phyloP scores from a whole-genome alignment of 176 grass and related monocot genomes.

The Ananas comosus region DNA sequence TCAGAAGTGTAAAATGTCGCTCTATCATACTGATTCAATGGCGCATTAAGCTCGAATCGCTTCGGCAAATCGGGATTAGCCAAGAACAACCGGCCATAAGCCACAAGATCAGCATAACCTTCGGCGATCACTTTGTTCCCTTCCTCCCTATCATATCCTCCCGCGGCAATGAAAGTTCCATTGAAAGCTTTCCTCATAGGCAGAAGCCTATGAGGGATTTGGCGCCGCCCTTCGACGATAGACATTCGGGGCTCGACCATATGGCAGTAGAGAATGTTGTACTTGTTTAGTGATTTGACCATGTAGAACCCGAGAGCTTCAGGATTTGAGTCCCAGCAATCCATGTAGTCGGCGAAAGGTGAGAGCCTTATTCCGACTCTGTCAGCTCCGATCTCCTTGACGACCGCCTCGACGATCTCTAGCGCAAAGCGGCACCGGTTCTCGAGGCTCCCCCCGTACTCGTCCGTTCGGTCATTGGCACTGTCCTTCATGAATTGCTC shows the following conservation, averaged over 20 bases:
- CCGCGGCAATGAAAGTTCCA: conserved; percentile 25
- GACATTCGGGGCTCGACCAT: conserved; percentile 27
- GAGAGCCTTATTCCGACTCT: conserved; percentile 9
- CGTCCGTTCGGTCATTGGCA: conserved; percentile 8
- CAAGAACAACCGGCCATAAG: conserved; percentile 8
- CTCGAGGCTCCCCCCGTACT: conserved; percentile 13
- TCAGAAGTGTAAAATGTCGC: no score
- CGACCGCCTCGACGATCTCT: neutral
- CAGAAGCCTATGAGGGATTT: conserved; percentile 23
- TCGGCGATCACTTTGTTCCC: conserved; percentile 31
- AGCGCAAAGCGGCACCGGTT: conserved; percentile 9
- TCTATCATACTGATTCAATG: neutral
- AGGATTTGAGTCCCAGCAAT: conserved; percentile 38
- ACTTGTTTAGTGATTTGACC: conserved; percentile 22
- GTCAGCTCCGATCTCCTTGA: no score
- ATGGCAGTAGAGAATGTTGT: conserved; percentile 28
- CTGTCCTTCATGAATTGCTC: conserved; percentile 15
- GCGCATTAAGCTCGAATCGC: neutral
- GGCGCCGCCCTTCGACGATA: conserved; percentile 4
- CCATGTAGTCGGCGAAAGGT: conserved; percentile 23
- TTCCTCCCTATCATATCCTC: conserved; percentile 37
- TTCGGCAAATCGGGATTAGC: no score
- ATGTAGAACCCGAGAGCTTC: conserved; percentile 21
- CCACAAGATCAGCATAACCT: conserved; percentile 33
- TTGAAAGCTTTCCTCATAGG: conserved; percentile 30